Base-by-base conservation (phyloP, 257 asterid species). In the Striga asiatica region DNA sequence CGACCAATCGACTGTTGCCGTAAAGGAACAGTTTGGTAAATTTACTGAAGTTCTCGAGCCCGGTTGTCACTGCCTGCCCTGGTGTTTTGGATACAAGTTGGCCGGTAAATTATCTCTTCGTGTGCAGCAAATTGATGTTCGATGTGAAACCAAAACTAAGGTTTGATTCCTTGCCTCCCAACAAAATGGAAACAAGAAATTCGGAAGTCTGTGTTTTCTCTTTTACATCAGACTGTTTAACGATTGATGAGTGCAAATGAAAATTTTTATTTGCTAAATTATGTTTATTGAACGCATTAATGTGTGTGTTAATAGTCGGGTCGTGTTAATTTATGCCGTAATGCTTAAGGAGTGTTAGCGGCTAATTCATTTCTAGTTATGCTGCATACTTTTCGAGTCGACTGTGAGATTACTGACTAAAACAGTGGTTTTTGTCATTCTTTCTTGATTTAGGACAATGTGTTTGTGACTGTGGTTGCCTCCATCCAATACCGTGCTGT, bases 131-230 rank as follows among this genome's bases (percentile, higher is more conserved):
- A 65, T 73, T 1, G 75, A 69, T 28, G 79, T 73, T 23, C 70
- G 56, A 1, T 69, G 76, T 49, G 76, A 69, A 53, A 74, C 79
- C 4, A 66, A 74, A 66, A 69, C 79, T 2, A 69, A 69, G 79
- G 73, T 67, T n/a, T 14, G 47, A 2, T 39, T 13, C 47, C 13
- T 39, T 39, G 13, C 17, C 14, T 37, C 10, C 38, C 38, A 6
- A 6, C 1, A 32, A 32, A 32, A n/a, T n/a, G n/a, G n/a, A n/a
- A n/a, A n/a, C n/a, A n/a, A n/a, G n/a, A n/a, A n/a, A n/a, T n/a
- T n/a, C n/a, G n/a, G n/a, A n/a, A n/a, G n/a, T n/a, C n/a, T n/a
- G n/a, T n/a, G n/a, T n/a, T n/a, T n/a, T n/a, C n/a, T n/a, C n/a
- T n/a, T n/a, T n/a, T n/a, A n/a, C n/a, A n/a, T n/a, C n/a, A n/a